A percentile compares a stretch with the other conserved stretches of the same genome.
phyloP scores from a whole-genome alignment of 2,329 filamentous ascomycete species.

The Fusarium nanum region DNA sequence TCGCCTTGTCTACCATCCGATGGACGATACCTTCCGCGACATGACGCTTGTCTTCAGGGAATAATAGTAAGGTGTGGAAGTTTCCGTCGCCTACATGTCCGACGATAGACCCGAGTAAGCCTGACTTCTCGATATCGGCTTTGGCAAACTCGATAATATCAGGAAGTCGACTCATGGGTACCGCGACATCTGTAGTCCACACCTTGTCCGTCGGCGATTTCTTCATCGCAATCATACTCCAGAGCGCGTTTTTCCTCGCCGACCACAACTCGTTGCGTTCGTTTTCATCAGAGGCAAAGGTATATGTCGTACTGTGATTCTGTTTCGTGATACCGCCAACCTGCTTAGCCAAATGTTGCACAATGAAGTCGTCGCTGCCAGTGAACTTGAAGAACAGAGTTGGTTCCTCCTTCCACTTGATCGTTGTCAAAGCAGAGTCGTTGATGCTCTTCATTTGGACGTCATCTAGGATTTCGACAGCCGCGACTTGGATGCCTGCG shows the following conservation, averaged over 20 bases:
- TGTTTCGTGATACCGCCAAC: conserved; percentile 74
- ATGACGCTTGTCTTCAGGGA: neutral
- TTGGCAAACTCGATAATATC: conserved; percentile 86
- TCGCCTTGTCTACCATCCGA: conserved; percentile 72
- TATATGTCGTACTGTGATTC: conserved; percentile 64
- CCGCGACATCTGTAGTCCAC: conserved; percentile 84
- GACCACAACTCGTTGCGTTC: conserved; percentile 84
- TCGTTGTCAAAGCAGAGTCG: conserved; percentile 73
- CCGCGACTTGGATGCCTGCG: conserved; percentile 76
- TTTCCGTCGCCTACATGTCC: conserved; percentile 95
- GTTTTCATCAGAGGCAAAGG: conserved; percentile 76
- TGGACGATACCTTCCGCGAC: conserved; percentile 56
- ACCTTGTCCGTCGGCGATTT: conserved; percentile 47
- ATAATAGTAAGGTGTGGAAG: conserved; percentile 70
- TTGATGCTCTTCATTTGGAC: conserved; percentile 89
- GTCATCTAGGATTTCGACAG: conserved; percentile 89
- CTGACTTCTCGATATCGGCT: conserved; percentile 85
- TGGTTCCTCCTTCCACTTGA: conserved; percentile 78
- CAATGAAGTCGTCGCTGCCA: conserved; percentile 79
- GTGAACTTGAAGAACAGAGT: conserved; percentile 89
- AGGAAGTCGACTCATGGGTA: conserved; percentile 78
- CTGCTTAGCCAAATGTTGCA: conserved; percentile 79
- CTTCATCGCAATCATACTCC: conserved; percentile 79
- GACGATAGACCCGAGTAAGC: conserved; percentile 85
- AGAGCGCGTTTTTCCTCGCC: conserved; percentile 82